Evolutionary conservation across 306 rosid genomes (phyloP), one percentile per base, ranked within the genome.

Genomic region (Vigna radiata): DNA sequence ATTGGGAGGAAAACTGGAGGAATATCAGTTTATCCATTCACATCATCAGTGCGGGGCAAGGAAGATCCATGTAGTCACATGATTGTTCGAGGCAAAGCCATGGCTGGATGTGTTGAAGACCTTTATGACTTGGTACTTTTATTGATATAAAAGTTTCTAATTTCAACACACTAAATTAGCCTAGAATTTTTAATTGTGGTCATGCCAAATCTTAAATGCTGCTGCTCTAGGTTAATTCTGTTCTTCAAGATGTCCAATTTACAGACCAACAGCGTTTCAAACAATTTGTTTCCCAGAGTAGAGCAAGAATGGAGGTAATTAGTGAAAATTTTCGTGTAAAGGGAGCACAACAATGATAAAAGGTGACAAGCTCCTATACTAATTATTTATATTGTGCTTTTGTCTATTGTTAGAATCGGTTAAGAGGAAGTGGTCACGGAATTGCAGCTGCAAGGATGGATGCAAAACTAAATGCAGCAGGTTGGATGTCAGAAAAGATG

Each of bases 1-100:
- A 92, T 90, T 56, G 97, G 99, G 81, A 92, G 99, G 79, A 95
- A 95, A 86, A 95, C 99, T 1, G 99, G 99, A 76, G 99, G 99
- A 56, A 92, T 95, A 81, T 95, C 99, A 25, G 99, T 95, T 87
- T 95, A 88, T 85, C 99, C 99, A 59, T 72, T 90, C 75, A 92
- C 97, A 19, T 90, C 99, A 69, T 91, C 99, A 72, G 83, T 92
- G 33, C 87, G 85, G 70, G 97, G 97, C 72, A 87, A 81, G 88
- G 88, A 83, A 70, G 93, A 92, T 41, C 91, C 97, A 48, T 92
- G 97, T 58, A 86, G 94, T 83, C 90, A 92, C 70, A 87, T 95
- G 79, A 78, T 95, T 82, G 96, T 95, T 76, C 83, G 97, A 80
- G 97, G 97, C 86, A 95, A 95, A 88, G 92, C 99, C 82, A 95